These are phyloP conservation scores for Tolypocladium ophioglossoides DNA, from an alignment of 2,329 filamentous ascomycete species.

Conservation along the genomic window DNA sequence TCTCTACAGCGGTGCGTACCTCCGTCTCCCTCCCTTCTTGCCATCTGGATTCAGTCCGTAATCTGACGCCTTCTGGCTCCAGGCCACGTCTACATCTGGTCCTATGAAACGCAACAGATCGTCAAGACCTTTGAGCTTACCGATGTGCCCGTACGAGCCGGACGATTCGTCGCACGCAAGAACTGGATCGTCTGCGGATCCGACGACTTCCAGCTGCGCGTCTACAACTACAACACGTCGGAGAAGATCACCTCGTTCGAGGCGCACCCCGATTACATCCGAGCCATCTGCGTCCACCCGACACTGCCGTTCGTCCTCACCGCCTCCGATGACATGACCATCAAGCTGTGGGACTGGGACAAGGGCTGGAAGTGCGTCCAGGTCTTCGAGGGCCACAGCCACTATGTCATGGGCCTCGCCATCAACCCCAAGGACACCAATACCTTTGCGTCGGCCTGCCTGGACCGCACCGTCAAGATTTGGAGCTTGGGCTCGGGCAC, in stretches of 20 bases:
- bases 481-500: conserved; percentile 93
- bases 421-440: conserved; percentile 98
- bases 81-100: conserved; percentile 99
- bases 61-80: not conserved
- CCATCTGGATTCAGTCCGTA: conserved; percentile 3
- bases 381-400: conserved; percentile 90
- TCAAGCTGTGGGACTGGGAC: conserved; percentile 99
- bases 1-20: conserved; percentile 69
- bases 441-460: conserved; percentile 82
- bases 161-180: conserved; percentile 93
- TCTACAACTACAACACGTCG: conserved; percentile 99
- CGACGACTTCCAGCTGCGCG: conserved; percentile 77
- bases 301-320: conserved; percentile 93
- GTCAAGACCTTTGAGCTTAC: conserved; percentile 99
- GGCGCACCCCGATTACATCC: conserved; percentile 96
- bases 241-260: conserved; percentile 98
- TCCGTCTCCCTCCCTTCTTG: not conserved
- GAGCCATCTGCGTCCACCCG: conserved; percentile 90
- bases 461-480: conserved; percentile 95
- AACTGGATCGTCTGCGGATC: conserved; percentile 98
- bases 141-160: conserved; percentile 93
- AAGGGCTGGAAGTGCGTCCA: conserved; percentile 97
- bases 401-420: conserved; percentile 92
- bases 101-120: conserved; percentile 90
- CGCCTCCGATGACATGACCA: conserved; percentile 96